Conservation (phyloP, 495 filamentous ascomycete genomes). For the Neurospora africana region DNA sequence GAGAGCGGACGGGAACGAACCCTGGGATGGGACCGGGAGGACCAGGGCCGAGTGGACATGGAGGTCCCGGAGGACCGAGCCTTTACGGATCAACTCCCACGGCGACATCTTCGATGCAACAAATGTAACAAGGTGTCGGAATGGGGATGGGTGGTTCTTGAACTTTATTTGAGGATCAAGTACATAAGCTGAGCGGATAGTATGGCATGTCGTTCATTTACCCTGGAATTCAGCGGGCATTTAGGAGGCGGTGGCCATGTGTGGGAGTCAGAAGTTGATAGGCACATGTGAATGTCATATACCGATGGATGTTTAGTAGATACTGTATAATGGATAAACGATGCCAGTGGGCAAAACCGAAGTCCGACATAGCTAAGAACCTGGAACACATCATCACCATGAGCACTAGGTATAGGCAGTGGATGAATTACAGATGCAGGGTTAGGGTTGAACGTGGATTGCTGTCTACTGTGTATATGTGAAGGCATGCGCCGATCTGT, state of each 20-base stretch:
- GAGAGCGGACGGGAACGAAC: slow-evolving; percentile 47
- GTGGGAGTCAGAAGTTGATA: not conserved
- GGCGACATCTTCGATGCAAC: not conserved
- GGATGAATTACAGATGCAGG: not conserved
- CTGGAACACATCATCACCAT: not conserved
- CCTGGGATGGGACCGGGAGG: not conserved
- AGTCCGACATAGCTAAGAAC: not conserved
- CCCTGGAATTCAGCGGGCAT: not conserved
- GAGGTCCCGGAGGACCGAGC: not conserved
- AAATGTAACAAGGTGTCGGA: not conserved
- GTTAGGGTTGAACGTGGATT: not conserved
- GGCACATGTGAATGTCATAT: not conserved
- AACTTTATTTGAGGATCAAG: not conserved
- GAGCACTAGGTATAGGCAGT: not conserved
- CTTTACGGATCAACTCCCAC: not conserved
- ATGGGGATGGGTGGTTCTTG: not conserved
- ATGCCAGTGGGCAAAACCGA: not conserved
- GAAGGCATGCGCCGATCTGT: not conserved
- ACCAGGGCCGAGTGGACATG: not conserved
- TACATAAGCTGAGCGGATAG: not conserved
- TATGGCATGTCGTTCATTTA: not conserved
- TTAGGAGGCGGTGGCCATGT: not conserved
- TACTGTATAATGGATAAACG: not conserved
- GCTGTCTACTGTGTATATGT: too few species aligned
- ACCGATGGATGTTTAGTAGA: not conserved